Evolutionary conservation across 2,329 filamentous ascomycete species (phyloP).

Genomic region (Akanthomyces uredinophilus): DNA sequence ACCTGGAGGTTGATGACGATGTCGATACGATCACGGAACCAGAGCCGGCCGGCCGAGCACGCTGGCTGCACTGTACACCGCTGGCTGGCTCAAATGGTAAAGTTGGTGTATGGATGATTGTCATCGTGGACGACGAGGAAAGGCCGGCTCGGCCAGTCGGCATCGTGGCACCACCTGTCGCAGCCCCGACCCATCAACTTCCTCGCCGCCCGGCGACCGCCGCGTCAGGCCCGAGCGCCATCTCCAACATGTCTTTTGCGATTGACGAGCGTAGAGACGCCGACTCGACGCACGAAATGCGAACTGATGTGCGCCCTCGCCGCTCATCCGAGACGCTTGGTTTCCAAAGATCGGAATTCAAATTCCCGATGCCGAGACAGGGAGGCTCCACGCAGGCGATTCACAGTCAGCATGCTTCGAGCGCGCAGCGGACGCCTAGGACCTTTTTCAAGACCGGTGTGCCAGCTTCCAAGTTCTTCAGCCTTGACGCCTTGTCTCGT

Average conservation of each 20-base stretch:
- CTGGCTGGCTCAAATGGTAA: slow-evolving; percentile 59
- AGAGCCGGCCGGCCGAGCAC: slow-evolving; percentile 49
- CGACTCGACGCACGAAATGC: not conserved
- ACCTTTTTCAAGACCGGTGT: slow-evolving; percentile 1
- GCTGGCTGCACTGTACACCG: slow-evolving; percentile 75
- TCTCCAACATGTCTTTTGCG: slow-evolving; percentile 1
- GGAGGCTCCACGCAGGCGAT: slow-evolving; percentile 14
- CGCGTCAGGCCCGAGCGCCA: not conserved
- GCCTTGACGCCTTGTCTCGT: slow-evolving; percentile 14
- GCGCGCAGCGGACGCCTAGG: slow-evolving; percentile 5
- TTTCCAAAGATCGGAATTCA: not conserved
- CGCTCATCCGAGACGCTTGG: slow-evolving; percentile 20
- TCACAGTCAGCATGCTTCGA: slow-evolving; percentile 16
- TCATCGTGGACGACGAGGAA: slow-evolving; percentile 61
- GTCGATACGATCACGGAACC: slow-evolving; percentile 11
- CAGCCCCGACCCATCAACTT: not conserved
- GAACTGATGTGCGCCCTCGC: slow-evolving; percentile 10
- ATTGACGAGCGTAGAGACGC: not conserved
- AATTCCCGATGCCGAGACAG: not conserved
- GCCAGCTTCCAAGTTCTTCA: slow-evolving; percentile 17
- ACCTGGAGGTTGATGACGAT: slow-evolving; percentile 18
- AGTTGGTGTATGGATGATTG: slow-evolving; percentile 74
- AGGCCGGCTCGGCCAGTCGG: not conserved
- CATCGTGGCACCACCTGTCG: not conserved
- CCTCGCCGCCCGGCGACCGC: not conserved